These are phyloP conservation scores for Fomitopsis schrenkii DNA, from an alignment of 1,284 basidiomycete genomes.

Conservation along the genomic window DNA sequence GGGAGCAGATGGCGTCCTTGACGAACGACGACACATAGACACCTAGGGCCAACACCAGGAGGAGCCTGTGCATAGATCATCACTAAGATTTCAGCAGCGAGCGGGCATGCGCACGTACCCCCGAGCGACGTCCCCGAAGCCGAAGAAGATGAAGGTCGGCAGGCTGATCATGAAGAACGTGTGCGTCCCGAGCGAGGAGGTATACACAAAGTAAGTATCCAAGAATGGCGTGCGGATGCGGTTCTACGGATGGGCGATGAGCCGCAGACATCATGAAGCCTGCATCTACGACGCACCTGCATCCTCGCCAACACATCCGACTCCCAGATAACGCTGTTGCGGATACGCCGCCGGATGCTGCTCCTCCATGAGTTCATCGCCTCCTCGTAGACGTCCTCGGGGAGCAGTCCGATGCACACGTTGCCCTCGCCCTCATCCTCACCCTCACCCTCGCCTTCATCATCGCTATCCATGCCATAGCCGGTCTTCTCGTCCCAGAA, in stretches of 20 bases:
- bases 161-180: constrained; percentile 93
- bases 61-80: constrained; percentile 41
- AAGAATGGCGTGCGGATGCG: constrained; percentile 64
- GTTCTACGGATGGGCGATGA: constrained; percentile 33
- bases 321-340: constrained; percentile 60
- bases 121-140: constrained; percentile 63
- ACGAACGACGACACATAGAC: constrained; percentile 82
- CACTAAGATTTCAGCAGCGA: not conserved
- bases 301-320: constrained; percentile 63
- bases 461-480: not conserved
- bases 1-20: constrained; percentile 90
- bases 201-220: constrained; percentile 89
- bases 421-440: constrained; percentile 6
- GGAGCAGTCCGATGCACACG: constrained; percentile 26
- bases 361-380: constrained; percentile 70
- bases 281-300: constrained; percentile 48
- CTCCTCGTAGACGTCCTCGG: constrained; percentile 60
- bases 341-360: constrained; percentile 53
- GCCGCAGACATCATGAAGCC: not conserved
- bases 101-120: constrained; percentile 49
- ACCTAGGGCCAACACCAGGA: constrained; percentile 75
- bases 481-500: constrained; percentile 5
- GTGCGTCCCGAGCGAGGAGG: constrained; percentile 86
- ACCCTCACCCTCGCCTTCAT: constrained; percentile 6
- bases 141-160: constrained; percentile 88